These are phyloP conservation scores for Eucalyptus caleyi DNA, from an alignment of 345 rosid species.

Conservation along the genomic window DNA sequence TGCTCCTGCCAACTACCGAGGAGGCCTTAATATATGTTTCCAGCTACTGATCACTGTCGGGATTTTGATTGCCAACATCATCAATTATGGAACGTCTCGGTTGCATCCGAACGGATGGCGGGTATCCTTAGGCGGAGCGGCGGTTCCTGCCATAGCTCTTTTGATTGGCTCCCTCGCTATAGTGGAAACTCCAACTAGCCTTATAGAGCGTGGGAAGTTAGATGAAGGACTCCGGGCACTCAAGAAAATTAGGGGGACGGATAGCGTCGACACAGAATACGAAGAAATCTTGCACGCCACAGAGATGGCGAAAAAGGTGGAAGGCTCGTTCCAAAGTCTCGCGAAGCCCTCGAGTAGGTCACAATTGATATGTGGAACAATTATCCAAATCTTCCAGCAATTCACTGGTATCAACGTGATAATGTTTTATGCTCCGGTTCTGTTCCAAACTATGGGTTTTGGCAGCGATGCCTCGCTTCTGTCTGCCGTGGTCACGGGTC, in stretches of 20 bases:
- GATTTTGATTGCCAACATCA: slow-evolving; percentile 37
- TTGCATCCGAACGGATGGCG: slow-evolving; percentile 28
- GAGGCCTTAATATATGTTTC: slow-evolving; percentile 53
- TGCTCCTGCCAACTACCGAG: slow-evolving; percentile 50
- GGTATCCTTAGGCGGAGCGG: slow-evolving; percentile 17
- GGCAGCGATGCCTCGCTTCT: slow-evolving; percentile 40
- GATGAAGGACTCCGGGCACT: slow-evolving; percentile 29
- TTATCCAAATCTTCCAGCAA: slow-evolving; percentile 27
- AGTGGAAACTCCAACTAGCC: slow-evolving; percentile 55
- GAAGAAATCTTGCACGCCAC: slow-evolving; percentile 12
- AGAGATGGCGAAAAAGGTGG: slow-evolving; percentile 9
- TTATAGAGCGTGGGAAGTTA: slow-evolving; percentile 29
- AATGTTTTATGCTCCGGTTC: slow-evolving; percentile 51
- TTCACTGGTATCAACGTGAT: slow-evolving; percentile 34
- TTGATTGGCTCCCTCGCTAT: slow-evolving; percentile 32
- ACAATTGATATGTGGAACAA: slow-evolving; percentile 12
- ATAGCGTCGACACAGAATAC: slow-evolving; percentile 14
- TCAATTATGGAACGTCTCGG: slow-evolving; percentile 16
- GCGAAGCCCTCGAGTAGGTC: slow-evolving; percentile 14
- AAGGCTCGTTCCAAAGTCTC: slow-evolving; percentile 32
- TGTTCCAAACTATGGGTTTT: slow-evolving; percentile 62
- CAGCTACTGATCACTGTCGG: slow-evolving; percentile 70
- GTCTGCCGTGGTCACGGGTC: slow-evolving; percentile 46
- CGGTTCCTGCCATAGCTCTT: slow-evolving; percentile 31
- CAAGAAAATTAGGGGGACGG: slow-evolving; percentile 24